Percentiles rank a stretch among this genome's conserved stretches.
Conservation (phyloP, 257 asterid genomes). For the Primulina huaijiensis region DNA sequence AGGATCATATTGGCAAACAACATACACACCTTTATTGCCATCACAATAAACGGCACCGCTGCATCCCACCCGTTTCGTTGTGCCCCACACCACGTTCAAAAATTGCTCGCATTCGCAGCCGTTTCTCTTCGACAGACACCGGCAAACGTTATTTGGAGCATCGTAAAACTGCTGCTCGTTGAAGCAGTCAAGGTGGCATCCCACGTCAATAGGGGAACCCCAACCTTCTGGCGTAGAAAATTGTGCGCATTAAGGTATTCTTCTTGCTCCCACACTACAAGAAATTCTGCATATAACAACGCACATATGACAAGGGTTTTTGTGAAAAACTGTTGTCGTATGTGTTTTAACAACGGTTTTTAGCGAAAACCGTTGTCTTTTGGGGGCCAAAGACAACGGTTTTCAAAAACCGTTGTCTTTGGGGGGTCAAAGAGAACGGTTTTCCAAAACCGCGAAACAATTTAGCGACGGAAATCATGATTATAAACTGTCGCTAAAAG, state of each 20-base stretch:
- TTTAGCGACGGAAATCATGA: no score
- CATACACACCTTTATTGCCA: slow-evolving; percentile 41
- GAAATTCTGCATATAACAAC: no score
- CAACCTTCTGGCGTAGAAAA: slow-evolving; percentile 30
- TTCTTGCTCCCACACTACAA: slow-evolving; percentile 50
- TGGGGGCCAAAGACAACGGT: no score
- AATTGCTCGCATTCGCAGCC: slow-evolving; percentile 81
- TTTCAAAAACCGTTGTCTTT: no score
- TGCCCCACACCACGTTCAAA: slow-evolving; percentile 43
- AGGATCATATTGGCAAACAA: slow-evolving; percentile 58
- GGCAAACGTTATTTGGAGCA: slow-evolving; percentile 21
- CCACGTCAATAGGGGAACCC: slow-evolving; percentile 51
- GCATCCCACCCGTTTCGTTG: slow-evolving; percentile 54
- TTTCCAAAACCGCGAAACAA: no score
- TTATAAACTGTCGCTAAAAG: no score
- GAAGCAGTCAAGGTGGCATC: slow-evolving; percentile 33
- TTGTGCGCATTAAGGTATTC: slow-evolving; percentile 55
- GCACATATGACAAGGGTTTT: no score
- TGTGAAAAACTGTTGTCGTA: no score
- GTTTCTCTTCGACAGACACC: slow-evolving; percentile 36
- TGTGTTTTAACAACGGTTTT: no score
- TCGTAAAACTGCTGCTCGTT: slow-evolving; percentile 42
- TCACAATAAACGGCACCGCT: slow-evolving; percentile 54
- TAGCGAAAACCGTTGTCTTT: no score
- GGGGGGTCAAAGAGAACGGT: no score